Conservation (phyloP, 192 early-diverging fungal species). For the Phycomyces nitens region DNA sequence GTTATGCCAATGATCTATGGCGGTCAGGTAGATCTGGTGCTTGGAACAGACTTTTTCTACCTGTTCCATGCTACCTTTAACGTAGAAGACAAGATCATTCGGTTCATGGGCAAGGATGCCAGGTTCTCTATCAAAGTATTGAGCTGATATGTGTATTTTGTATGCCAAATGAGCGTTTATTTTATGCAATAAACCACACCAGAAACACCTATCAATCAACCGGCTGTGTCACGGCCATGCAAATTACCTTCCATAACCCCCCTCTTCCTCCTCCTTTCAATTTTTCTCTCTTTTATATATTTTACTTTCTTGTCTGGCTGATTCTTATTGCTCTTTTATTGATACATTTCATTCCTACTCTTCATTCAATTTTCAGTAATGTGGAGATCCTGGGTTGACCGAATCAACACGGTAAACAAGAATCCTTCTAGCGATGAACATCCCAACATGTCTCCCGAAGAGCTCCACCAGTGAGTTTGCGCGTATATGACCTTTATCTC, state of each 20-base stretch:
- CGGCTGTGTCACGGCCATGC: no score
- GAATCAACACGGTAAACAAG: conserved; percentile 30
- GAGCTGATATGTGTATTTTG: no score
- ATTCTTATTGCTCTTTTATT: neutral
- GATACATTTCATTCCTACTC: neutral
- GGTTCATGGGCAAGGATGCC: conserved; percentile 2
- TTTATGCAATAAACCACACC: no score
- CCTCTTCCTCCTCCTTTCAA: no score
- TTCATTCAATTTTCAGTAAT: conserved; percentile 2
- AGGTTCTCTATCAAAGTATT: no score
- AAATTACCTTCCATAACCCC: no score
- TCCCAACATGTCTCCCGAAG: neutral
- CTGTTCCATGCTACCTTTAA: conserved; percentile 9
- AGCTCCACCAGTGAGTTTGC: neutral
- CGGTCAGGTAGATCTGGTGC: conserved; percentile 7
- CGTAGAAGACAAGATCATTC: conserved; percentile 6
- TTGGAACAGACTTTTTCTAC: conserved; percentile 17
- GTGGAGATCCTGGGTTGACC: conserved; percentile 42
- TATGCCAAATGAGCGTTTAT: no score
- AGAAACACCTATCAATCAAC: no score
- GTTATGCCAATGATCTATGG: conserved; percentile 20
- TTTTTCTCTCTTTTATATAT: no score
- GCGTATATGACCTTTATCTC: neutral
- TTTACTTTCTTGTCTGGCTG: no score
- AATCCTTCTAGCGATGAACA: conserved; percentile 1